Evolutionary conservation across 106 monocot species (phyloP).

Genomic region (Agapanthus africanus): DNA sequence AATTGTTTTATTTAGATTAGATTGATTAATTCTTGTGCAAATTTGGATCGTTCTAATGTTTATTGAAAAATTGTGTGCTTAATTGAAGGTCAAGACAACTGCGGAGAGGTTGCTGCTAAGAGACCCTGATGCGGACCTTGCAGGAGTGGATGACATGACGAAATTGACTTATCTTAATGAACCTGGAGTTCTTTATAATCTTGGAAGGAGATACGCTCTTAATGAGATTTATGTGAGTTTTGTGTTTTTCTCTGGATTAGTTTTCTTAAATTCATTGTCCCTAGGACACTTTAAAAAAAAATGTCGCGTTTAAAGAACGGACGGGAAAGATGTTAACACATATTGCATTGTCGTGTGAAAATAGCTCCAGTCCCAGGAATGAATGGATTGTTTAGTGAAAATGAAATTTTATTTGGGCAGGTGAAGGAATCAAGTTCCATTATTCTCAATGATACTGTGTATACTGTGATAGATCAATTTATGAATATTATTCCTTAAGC

Average conservation of each 20-base stretch:
- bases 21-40: neutral
- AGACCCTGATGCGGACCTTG: constrained; percentile 72
- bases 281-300: neutral
- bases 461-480: no score
- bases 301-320: no score
- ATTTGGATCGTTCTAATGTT: neutral
- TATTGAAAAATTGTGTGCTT: neutral
- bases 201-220: constrained; percentile 59
- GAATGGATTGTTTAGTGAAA: no score
- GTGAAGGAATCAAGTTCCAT: no score
- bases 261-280: no score
- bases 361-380: no score
- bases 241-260: neutral
- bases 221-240: constrained; percentile 84
- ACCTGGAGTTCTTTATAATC: constrained; percentile 84
- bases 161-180: constrained; percentile 76
- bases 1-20: neutral
- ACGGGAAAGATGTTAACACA: no score
- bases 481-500: no score
- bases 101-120: constrained; percentile 49
- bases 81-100: constrained; percentile 31
- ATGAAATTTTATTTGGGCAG: no score
- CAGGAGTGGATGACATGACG: constrained; percentile 94
- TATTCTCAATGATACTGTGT: no score
- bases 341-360: no score